phyloP scores from a whole-genome alignment of 164 flowering plant genomes.

The Brasenia schreberi region DNA sequence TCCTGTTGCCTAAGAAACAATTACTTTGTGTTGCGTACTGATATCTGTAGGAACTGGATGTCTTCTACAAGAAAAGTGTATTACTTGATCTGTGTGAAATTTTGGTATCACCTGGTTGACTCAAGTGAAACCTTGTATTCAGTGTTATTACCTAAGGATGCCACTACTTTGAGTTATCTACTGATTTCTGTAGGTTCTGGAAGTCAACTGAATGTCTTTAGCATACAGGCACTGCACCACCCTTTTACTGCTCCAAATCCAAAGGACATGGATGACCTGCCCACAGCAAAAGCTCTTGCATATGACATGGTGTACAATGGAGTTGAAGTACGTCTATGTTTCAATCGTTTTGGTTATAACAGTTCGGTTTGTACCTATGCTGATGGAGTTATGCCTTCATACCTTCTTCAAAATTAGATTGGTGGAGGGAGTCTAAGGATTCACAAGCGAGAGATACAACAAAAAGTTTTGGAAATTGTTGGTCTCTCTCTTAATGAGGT shows the following conservation, averaged over 20 bases:
- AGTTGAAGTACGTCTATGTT: constrained; percentile 50
- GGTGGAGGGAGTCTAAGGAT: constrained; percentile 99
- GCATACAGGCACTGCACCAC: constrained; percentile 82
- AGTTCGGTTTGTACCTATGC: background rate
- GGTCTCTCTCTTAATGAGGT: constrained; percentile 82
- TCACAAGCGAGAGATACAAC: constrained; percentile 74
- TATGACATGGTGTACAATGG: constrained; percentile 99
- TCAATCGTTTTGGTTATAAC: background rate
- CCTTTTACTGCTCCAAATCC: constrained; percentile 98
- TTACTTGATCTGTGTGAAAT: too few species aligned
- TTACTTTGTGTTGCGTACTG: too few species aligned
- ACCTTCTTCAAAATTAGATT: constrained; percentile 32
- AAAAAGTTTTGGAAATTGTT: constrained; percentile 71
- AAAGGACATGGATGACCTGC: constrained; percentile 64
- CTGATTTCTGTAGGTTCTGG: background rate
- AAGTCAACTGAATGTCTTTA: background rate
- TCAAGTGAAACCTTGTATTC: background rate
- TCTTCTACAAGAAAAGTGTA: too few species aligned
- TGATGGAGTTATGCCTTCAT: background rate
- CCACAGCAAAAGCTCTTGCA: constrained; percentile 93
- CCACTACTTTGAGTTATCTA: background rate
- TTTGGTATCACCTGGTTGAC: background rate
- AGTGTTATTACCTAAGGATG: background rate
- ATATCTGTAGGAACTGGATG: too few species aligned
- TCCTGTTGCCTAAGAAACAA: too few species aligned